Conservation (phyloP, 441 rosid species). For the Mallotus japonicus region DNA sequence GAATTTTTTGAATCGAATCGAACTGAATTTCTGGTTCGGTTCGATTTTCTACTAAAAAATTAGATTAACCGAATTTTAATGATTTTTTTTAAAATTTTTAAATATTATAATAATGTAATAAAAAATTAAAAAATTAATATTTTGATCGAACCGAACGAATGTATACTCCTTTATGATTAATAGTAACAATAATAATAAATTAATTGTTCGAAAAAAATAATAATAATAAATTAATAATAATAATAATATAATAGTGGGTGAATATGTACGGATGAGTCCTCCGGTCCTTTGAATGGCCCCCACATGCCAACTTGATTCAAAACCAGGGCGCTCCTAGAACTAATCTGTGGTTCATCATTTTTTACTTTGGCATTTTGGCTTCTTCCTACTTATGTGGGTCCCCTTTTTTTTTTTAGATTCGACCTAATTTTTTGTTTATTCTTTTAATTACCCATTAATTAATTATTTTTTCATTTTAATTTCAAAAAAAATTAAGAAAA, state of each 20-base stretch:
- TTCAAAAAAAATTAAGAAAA: not conserved
- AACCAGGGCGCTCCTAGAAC: constrained; percentile 12
- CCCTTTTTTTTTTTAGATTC: constrained; percentile 1
- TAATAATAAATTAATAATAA: not conserved
- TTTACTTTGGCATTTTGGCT: not conserved
- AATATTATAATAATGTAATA: too few relatives aligned
- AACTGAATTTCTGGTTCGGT: too few relatives aligned
- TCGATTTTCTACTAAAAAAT: too few relatives aligned
- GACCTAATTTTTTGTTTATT: not conserved
- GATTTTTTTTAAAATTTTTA: too few relatives aligned
- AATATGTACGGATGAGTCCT: constrained; percentile 37
- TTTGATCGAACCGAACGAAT: too few relatives aligned
- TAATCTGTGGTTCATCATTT: not conserved
- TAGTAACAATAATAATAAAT: too few relatives aligned
- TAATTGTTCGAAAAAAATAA: too few relatives aligned
- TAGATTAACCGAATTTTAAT: too few relatives aligned
- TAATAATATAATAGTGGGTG: not conserved
- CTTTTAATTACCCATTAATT: not conserved
- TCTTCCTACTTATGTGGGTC: not conserved
- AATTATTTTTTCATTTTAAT: not conserved
- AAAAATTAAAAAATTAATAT: too few relatives aligned
- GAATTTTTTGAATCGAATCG: too few relatives aligned
- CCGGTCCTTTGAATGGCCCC: constrained; percentile 4
- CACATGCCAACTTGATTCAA: constrained; percentile 32
- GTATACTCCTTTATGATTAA: too few relatives aligned